Evolutionary conservation across 495 filamentous ascomycete genomes (phyloP).

Genomic region (Tricharina praecox): DNA sequence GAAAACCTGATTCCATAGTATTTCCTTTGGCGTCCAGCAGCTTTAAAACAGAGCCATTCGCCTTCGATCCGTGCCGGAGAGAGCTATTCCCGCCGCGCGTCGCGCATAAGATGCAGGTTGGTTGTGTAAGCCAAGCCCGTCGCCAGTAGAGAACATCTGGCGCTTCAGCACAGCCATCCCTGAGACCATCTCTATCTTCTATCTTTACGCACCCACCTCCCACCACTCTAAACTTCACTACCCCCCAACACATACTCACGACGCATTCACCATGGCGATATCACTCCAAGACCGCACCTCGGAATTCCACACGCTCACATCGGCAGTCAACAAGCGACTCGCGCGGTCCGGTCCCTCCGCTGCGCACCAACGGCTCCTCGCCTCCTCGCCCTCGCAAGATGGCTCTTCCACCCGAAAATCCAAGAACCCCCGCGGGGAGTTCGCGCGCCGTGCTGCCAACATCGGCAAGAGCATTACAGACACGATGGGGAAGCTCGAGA

Average conservation of each 20-base stretch:
- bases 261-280: slow-evolving; percentile 27
- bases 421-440: slow-evolving; percentile 48
- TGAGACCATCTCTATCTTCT: neutral
- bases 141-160: neutral
- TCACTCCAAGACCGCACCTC: slow-evolving; percentile 92
- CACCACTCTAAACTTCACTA: neutral
- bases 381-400: neutral
- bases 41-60: too few relatives aligned
- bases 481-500: slow-evolving; percentile 86
- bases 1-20: too few relatives aligned
- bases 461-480: slow-evolving; percentile 79
- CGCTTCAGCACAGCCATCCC: neutral
- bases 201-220: neutral
- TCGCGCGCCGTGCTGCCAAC: slow-evolving; percentile 73
- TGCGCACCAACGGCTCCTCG: slow-evolving; percentile 22
- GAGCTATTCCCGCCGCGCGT: too few relatives aligned
- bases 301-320: slow-evolving; percentile 85
- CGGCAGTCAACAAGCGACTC: slow-evolving; percentile 37
- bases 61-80: too few relatives aligned
- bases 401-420: too few relatives aligned
- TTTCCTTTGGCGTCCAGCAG: too few relatives aligned
- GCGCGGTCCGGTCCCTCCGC: slow-evolving; percentile 30
- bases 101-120: too few relatives aligned
- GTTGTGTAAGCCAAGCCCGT: too few relatives aligned
- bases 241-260: neutral